These are phyloP conservation scores for Mortierella hygrophila DNA, from an alignment of 192 early-diverging fungal species.

Conservation along the genomic window DNA sequence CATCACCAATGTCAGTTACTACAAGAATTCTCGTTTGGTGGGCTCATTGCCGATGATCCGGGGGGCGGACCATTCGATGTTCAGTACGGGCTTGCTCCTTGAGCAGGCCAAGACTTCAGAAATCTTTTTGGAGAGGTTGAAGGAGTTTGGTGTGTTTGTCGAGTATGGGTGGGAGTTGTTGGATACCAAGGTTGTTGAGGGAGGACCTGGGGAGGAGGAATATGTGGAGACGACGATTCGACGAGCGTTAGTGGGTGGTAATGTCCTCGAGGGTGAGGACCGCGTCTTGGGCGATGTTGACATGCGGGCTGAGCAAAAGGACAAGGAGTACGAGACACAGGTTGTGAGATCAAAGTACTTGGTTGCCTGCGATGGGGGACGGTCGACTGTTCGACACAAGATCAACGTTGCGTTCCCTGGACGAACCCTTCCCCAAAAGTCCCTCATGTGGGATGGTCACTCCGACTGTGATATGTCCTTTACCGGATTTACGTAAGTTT, in stretches of 20 bases:
- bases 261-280: background rate
- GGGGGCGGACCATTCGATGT: constrained; percentile 6
- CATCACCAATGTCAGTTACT: background rate
- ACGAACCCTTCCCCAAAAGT: background rate
- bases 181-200: constrained; percentile 11
- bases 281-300: background rate
- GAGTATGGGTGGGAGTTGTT: constrained; percentile 13
- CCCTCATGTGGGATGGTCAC: background rate
- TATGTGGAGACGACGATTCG: constrained; percentile 21
- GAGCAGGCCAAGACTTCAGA: constrained; percentile 12
- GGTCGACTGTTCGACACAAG: constrained; percentile 6
- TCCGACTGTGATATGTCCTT: background rate
- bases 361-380: constrained; percentile 29
- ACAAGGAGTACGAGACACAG: constrained; percentile 26
- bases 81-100: background rate
- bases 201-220: background rate
- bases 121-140: constrained; percentile 9
- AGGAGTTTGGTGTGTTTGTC: constrained; percentile 12
- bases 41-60: background rate
- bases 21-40: background rate
- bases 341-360: constrained; percentile 26
- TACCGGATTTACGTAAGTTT: background rate
- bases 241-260: constrained; percentile 2
- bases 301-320: background rate
- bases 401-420: background rate